These are phyloP conservation scores for Phaffia rhodozyma DNA, from an alignment of 1,284 basidiomycete species.

Conservation along the genomic window DNA sequence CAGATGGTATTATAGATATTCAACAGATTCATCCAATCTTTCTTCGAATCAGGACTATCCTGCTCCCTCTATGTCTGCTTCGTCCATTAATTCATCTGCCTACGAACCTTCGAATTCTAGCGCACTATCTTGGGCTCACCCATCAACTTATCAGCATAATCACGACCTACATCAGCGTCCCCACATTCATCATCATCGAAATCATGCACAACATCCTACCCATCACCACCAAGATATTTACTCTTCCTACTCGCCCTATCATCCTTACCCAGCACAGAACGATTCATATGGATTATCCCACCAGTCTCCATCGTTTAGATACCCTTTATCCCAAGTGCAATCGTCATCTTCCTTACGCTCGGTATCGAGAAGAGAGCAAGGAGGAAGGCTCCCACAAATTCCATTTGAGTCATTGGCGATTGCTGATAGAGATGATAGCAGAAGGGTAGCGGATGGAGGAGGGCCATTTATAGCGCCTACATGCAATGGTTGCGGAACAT, in stretches of 20 bases:
- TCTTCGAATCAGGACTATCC: background rate
- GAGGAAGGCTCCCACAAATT: too few relatives aligned
- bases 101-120: background rate
- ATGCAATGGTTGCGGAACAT: too few relatives aligned
- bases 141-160: background rate
- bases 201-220: background rate
- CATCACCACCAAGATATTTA: background rate
- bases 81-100: background rate
- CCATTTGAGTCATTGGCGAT: too few relatives aligned
- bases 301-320: too few relatives aligned
- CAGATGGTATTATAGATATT: constrained; percentile 18
- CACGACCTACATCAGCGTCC: background rate
- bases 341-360: too few relatives aligned
- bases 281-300: too few relatives aligned
- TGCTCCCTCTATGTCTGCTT: background rate
- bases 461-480: too few relatives aligned
- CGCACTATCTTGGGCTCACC: background rate
- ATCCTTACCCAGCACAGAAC: background rate
- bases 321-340: too few relatives aligned
- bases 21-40: background rate
- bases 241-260: background rate
- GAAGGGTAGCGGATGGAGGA: too few relatives aligned
- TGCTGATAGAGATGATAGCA: too few relatives aligned
- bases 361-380: too few relatives aligned
- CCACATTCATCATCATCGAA: background rate